These are phyloP conservation scores for Trypanosomatidae sp. DNA, from an alignment of 208 protist genomes.

Conservation along the genomic window DNA sequence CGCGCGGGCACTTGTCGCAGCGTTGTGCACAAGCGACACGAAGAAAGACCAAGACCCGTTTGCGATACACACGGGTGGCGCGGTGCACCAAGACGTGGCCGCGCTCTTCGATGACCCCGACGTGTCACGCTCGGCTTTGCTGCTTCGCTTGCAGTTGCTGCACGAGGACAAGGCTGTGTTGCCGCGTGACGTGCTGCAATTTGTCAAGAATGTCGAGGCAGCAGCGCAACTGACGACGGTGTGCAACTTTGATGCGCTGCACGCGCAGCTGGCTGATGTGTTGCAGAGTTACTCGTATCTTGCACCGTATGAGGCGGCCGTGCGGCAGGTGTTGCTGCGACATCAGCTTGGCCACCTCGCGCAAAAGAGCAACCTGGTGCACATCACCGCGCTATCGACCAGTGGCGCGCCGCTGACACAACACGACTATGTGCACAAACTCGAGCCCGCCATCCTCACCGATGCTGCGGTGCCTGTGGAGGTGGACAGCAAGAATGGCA, in stretches of 20 bases:
- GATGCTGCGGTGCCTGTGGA: slow-evolving; percentile 40
- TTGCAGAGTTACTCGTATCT: slow-evolving; percentile 8
- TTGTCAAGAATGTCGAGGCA: background rate
- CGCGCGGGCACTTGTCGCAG: slow-evolving; percentile 43
- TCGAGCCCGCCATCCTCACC: slow-evolving; percentile 50
- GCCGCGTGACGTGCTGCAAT: background rate
- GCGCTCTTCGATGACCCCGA: slow-evolving; percentile 34
- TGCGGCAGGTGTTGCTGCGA: slow-evolving; percentile 30
- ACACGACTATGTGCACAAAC: slow-evolving; percentile 33
- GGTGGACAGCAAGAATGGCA: slow-evolving; percentile 51
- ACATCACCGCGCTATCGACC: slow-evolving; percentile 22
- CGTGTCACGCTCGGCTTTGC: slow-evolving; percentile 15
- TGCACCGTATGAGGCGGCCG: slow-evolving; percentile 8
- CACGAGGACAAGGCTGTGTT: slow-evolving; percentile 5
- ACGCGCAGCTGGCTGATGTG: slow-evolving; percentile 11
- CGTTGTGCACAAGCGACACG: slow-evolving; percentile 34
- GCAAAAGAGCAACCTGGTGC: slow-evolving; percentile 19
- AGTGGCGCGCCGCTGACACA: slow-evolving; percentile 16
- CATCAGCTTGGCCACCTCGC: slow-evolving; percentile 42
- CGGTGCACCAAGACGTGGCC: slow-evolving; percentile 25
- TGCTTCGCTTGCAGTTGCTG: slow-evolving; percentile 13
- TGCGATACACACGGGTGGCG: slow-evolving; percentile 16
- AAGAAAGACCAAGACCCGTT: slow-evolving; percentile 39
- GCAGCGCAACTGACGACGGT: background rate
- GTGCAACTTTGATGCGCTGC: slow-evolving; percentile 9